phyloP scores from a whole-genome alignment of 768 basidiomycete genomes.

The Tylopilus felleus region DNA sequence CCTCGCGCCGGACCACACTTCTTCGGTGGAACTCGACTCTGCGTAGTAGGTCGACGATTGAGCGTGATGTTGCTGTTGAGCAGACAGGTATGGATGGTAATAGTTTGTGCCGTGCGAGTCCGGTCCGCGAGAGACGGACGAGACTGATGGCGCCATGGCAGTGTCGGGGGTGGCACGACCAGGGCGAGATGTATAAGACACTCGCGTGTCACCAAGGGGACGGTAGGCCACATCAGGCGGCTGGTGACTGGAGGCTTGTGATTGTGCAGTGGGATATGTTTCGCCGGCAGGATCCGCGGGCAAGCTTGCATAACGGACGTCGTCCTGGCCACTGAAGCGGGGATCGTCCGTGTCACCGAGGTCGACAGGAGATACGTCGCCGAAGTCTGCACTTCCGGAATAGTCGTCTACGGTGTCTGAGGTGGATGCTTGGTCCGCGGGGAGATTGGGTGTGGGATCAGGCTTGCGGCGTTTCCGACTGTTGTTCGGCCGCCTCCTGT shows the following conservation, averaged over 20 bases:
- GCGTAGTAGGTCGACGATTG: slow-evolving; percentile 25
- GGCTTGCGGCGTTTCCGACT: slow-evolving; percentile 61
- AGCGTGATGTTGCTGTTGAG: slow-evolving; percentile 25
- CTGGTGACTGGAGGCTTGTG: slow-evolving; percentile 25
- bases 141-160: slow-evolving; percentile 13
- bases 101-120: slow-evolving; percentile 21
- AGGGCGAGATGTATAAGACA: slow-evolving; percentile 27
- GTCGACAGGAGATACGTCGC: slow-evolving; percentile 42
- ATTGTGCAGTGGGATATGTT: slow-evolving; percentile 11
- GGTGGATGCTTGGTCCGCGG: slow-evolving; percentile 30
- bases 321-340: slow-evolving; percentile 15
- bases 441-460: slow-evolving; percentile 30
- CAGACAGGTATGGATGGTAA: slow-evolving; percentile 25
- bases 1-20: slow-evolving; percentile 21
- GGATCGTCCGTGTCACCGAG: slow-evolving; percentile 23
- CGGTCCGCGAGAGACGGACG: slow-evolving; percentile 26
- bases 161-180: slow-evolving; percentile 27
- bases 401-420: slow-evolving; percentile 35
- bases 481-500: slow-evolving; percentile 84
- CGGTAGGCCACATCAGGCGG: slow-evolving; percentile 23
- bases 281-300: slow-evolving; percentile 20
- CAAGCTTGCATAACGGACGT: slow-evolving; percentile 20
- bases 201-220: slow-evolving; percentile 26
- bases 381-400: slow-evolving; percentile 27
- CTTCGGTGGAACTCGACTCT: slow-evolving; percentile 16